Evolutionary conservation across 805 yeast species (phyloP).

Genomic region (Metschnikowia henanensis): DNA sequence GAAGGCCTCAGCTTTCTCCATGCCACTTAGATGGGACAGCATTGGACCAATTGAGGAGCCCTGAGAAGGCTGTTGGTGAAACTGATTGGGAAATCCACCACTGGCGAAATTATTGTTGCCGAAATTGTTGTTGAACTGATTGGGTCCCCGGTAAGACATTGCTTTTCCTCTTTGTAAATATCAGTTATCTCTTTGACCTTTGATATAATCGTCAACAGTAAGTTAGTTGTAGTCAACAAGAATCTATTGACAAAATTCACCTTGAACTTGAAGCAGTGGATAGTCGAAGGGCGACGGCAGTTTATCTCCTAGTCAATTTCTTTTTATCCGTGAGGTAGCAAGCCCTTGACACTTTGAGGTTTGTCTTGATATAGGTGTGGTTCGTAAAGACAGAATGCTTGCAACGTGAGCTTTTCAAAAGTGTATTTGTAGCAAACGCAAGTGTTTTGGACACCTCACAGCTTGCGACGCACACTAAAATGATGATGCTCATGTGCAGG

Average conservation of each 20-base stretch:
- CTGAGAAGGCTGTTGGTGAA: constrained; percentile 13
- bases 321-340: too few relatives aligned
- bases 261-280: too few relatives aligned
- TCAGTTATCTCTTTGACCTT: too few relatives aligned
- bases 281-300: too few relatives aligned
- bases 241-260: too few relatives aligned
- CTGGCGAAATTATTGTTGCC: constrained; percentile 26
- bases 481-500: neutral
- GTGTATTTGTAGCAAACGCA: neutral
- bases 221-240: neutral
- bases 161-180: neutral
- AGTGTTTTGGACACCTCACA: neutral
- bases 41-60: constrained; percentile 25
- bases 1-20: constrained; percentile 48
- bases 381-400: too few relatives aligned
- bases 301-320: too few relatives aligned
- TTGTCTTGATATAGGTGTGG: too few relatives aligned
- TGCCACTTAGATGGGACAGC: constrained; percentile 25
- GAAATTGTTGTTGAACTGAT: constrained; percentile 42
- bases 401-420: neutral
- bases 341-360: too few relatives aligned
- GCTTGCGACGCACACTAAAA: neutral
- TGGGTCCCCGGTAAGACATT: constrained; percentile 48
- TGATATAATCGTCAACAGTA: neutral
- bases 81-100: constrained; percentile 12